phyloP scores from a whole-genome alignment of 352 stramenopile species.

The Phytophthora megakarya region DNA sequence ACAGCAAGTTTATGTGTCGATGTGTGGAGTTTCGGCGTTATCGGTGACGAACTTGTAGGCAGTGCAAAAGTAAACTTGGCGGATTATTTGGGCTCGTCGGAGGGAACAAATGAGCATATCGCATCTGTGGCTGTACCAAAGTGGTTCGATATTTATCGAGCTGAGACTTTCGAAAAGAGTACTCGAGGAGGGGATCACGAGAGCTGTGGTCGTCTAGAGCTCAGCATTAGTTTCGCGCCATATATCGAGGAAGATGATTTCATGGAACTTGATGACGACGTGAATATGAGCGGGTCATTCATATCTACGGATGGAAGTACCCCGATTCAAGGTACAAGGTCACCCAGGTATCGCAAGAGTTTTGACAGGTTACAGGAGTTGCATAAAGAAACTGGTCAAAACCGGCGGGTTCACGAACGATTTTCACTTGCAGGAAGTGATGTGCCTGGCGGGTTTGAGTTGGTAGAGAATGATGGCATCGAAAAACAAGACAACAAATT shows the following conservation, averaged over 20 bases:
- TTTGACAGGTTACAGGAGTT: conserved; percentile 76
- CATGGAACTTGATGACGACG: conserved; percentile 43
- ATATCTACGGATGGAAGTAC: conserved; percentile 24
- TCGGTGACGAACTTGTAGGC: conserved; percentile 80
- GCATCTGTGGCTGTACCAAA: conserved; percentile 70
- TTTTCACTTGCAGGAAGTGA: conserved; percentile 32
- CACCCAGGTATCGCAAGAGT: conserved; percentile 70
- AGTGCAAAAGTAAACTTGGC: conserved; percentile 83
- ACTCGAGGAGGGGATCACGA: conserved; percentile 24
- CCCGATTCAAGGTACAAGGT: conserved; percentile 27
- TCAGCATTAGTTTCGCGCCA: conserved; percentile 80
- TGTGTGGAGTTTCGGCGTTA: conserved; percentile 74
- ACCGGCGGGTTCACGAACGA: conserved; percentile 41
- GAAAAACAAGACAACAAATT: conserved; percentile 23
- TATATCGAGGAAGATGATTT: conserved; percentile 59
- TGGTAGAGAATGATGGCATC: conserved; percentile 21
- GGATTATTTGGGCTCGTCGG: conserved; percentile 61
- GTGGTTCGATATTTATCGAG: conserved; percentile 74
- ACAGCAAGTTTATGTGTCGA: conserved; percentile 77
- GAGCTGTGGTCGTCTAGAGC: conserved; percentile 66
- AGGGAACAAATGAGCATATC: conserved; percentile 71
- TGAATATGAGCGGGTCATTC: conserved; percentile 21
- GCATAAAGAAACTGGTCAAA: conserved; percentile 69
- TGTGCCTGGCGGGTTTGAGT: conserved; percentile 16
- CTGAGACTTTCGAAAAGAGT: conserved; percentile 52